Conservation (phyloP, 139 green algal genomes). For the Coelastrella sp. region DNA sequence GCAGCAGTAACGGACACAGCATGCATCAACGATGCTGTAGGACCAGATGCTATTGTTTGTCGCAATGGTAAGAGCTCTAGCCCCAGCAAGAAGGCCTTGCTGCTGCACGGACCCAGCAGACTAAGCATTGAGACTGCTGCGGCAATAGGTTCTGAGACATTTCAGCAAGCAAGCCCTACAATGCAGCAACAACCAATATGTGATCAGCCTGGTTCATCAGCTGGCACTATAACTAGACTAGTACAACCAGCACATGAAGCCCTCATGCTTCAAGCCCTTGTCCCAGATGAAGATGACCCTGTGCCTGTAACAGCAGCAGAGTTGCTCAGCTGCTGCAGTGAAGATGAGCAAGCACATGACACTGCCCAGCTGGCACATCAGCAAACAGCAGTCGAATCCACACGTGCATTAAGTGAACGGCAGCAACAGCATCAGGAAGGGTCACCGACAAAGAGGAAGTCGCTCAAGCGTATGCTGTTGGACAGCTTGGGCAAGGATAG, state of each 20-base stretch:
- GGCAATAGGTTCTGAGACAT: background rate
- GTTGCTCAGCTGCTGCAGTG: too few relatives aligned
- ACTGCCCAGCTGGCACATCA: background rate
- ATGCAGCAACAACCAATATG: background rate
- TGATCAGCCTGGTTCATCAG: too few relatives aligned
- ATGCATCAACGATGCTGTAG: background rate
- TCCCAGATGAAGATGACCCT: too few relatives aligned
- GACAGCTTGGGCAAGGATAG: background rate
- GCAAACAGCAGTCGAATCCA: background rate
- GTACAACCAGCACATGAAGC: background rate
- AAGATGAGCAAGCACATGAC: too few relatives aligned
- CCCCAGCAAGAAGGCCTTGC: conserved; percentile 1
- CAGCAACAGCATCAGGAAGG: background rate
- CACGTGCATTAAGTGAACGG: background rate
- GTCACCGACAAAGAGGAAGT: background rate
- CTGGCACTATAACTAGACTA: too few relatives aligned
- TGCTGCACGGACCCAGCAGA: conserved; percentile 45
- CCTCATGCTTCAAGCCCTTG: background rate
- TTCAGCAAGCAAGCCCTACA: conserved; percentile 9
- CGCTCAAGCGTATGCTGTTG: conserved; percentile 16
- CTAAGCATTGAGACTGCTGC: conserved; percentile 22
- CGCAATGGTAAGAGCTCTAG: background rate
- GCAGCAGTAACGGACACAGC: background rate
- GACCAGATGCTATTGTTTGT: background rate
- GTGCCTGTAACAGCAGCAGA: too few relatives aligned